Percentiles rank a stretch among this genome's conserved stretches.
phyloP scores from a whole-genome alignment of 163 green algal genomes.

The Scenedesmus sp. region DNA sequence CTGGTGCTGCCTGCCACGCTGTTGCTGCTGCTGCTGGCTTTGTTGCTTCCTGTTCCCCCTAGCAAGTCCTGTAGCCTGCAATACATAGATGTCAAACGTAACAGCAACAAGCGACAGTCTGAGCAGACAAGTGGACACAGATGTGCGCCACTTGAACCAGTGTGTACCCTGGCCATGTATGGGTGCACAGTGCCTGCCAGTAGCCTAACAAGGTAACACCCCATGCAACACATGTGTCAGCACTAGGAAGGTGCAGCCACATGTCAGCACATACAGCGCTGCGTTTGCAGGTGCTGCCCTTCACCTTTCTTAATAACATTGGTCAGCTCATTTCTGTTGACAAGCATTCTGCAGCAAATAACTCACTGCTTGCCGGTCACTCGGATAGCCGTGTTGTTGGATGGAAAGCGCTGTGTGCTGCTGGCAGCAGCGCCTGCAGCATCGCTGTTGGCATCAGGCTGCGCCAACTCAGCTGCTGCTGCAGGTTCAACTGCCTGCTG shows the following conservation, averaged over 20 bases:
- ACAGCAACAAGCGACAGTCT: neutral
- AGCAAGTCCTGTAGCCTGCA: slow-evolving; percentile 36
- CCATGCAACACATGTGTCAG: too few relatives aligned
- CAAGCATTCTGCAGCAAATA: neutral
- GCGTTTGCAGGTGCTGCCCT: too few relatives aligned
- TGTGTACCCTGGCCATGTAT: too few relatives aligned
- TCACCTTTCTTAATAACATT: too few relatives aligned
- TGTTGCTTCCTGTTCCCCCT: neutral
- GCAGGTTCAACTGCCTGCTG: neutral
- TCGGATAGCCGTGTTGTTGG: slow-evolving; percentile 1
- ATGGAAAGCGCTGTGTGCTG: neutral
- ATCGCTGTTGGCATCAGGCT: too few relatives aligned
- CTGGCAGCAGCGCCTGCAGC: neutral
- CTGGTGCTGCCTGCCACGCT: neutral
- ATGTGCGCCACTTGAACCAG: too few relatives aligned
- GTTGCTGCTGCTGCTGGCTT: neutral
- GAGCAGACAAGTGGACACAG: too few relatives aligned
- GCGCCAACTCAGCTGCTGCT: neutral
- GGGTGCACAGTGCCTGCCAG: too few relatives aligned
- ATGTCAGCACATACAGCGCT: too few relatives aligned
- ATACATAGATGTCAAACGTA: neutral
- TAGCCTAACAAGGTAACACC: too few relatives aligned
- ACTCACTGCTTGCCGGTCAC: slow-evolving; percentile 14
- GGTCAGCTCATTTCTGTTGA: neutral
- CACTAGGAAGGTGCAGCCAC: too few relatives aligned